Evolutionary conservation across 352 stramenopile genomes (phyloP).

Genomic region (Phytophthora foliorum): DNA sequence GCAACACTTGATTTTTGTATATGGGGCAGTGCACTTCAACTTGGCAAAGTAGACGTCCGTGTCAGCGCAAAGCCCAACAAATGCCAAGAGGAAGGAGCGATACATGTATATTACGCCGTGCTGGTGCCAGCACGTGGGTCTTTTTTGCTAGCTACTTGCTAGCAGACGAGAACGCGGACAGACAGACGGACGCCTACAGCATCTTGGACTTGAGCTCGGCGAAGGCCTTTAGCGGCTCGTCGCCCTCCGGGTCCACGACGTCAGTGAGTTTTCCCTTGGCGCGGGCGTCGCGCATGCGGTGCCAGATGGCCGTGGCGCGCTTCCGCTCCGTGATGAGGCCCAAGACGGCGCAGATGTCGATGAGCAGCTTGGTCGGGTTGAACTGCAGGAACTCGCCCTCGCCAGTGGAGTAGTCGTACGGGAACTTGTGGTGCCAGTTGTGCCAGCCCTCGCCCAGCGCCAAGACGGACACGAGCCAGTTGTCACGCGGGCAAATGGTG

Average conservation of each 20-base stretch:
- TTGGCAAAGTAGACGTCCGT: background rate
- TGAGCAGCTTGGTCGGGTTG: constrained; percentile 98
- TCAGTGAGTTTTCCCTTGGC: constrained; percentile 42
- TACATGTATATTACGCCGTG: constrained; percentile 26
- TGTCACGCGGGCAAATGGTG: constrained; percentile 96
- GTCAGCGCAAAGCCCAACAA: background rate
- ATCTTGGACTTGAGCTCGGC: constrained; percentile 73
- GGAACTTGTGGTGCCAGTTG: constrained; percentile 99
- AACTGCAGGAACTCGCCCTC: constrained; percentile 97
- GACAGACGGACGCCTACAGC: constrained; percentile 38
- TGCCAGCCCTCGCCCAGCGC: constrained; percentile 98
- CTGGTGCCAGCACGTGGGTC: constrained; percentile 3
- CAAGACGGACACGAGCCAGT: constrained; percentile 96
- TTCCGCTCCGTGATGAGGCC: constrained; percentile 96
- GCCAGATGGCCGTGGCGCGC: constrained; percentile 94
- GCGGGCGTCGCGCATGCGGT: constrained; percentile 82
- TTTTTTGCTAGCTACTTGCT: background rate
- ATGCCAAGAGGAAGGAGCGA: constrained; percentile 4
- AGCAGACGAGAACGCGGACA: background rate
- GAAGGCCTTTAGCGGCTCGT: constrained; percentile 58
- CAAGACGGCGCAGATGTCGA: constrained; percentile 93
- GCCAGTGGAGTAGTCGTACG: constrained; percentile 97
- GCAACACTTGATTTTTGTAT: constrained; percentile 4
- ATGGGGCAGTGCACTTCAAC: background rate
- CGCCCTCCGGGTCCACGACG: constrained; percentile 50